phyloP scores from a whole-genome alignment of 352 stramenopile species.

The Globisporangium ultimum region DNA sequence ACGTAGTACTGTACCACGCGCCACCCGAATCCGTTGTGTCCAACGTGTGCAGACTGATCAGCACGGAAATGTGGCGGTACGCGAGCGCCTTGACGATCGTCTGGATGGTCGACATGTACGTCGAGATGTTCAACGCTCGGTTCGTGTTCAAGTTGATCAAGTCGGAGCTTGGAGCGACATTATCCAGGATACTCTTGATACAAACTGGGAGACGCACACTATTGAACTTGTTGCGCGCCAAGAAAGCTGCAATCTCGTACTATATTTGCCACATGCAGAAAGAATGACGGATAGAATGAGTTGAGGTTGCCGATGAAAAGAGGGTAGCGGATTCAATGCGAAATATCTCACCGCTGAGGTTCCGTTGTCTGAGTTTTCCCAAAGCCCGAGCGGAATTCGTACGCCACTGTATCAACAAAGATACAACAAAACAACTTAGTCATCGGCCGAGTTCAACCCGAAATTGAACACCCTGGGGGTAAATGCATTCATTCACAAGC shows the following conservation, averaged over 20 bases:
- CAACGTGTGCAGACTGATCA: conserved; percentile 77
- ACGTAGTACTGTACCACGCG: conserved; percentile 54
- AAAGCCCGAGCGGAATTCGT: conserved; percentile 60
- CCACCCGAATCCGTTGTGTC: conserved; percentile 47
- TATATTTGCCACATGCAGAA: conserved; percentile 8
- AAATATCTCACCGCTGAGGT: conserved; percentile 46
- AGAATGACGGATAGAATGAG: not conserved
- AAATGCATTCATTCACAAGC: conserved; percentile 11
- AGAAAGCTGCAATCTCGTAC: conserved; percentile 75
- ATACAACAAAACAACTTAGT: not conserved
- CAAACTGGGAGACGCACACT: conserved; percentile 63
- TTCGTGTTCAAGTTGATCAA: conserved; percentile 69
- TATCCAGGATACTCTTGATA: conserved; percentile 63
- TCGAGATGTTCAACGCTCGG: conserved; percentile 62
- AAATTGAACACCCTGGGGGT: not conserved
- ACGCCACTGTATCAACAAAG: conserved; percentile 15
- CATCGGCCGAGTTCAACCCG: not conserved
- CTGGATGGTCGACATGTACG: conserved; percentile 70
- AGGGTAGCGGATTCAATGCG: no score
- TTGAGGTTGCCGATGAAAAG: not conserved
- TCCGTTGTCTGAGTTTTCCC: conserved; percentile 71
- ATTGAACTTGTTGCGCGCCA: conserved; percentile 79
- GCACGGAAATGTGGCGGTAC: conserved; percentile 67
- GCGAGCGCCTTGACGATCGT: conserved; percentile 63
- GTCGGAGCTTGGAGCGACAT: conserved; percentile 46